Evolutionary conservation across 23 red algal species (phyloP), one percentile per base, ranked within the genome.

Genomic region (Gracilaria caudata): DNA sequence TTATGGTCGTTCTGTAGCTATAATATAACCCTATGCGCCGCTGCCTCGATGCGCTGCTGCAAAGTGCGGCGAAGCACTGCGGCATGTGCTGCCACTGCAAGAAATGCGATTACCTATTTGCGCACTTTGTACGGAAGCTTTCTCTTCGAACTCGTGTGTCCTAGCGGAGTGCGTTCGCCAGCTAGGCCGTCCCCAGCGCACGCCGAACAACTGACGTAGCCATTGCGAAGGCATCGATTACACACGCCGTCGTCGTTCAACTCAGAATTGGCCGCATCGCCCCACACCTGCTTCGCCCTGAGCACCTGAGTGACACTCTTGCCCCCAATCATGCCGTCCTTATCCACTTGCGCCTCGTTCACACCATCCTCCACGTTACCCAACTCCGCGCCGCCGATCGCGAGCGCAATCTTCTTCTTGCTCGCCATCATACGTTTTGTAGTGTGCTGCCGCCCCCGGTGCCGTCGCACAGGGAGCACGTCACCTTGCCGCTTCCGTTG

Each of bases 141-240:
- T n/a, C n/a, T n/a, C n/a, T n/a, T n/a, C n/a, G n/a, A n/a, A n/a
- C n/a, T n/a, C n/a, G n/a, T 13, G 13, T 9, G 13, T 7, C 13
- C 13, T 49, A 13, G 45, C 45, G 7, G 13, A 49, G 7, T 7
- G 45, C 45, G 13, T 7, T 9, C 45, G 13, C 7, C 45, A 49
- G 7, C 45, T 57, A 20, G 28, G 49, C 19, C 49, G 19, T 53
- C 49, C 1, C 25, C 10, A 0, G 57, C 4, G 32, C 74, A 79
- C 14, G 74, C 74, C 74, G 56, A 55, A 44, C 74, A 79, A 7
- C 44, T 79, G 44, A 79, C 30, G 28, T 47, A 79, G 19, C 74
- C 74, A 1, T 3, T 79, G 3, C 74, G 44, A 13, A 79, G 25
- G 28, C 74, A 79, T 17, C 74, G 36, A 4, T 19, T 43, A 23